Base-by-base conservation (phyloP, 1,139 yeast species). In the Blastobotrys serpentis region DNA sequence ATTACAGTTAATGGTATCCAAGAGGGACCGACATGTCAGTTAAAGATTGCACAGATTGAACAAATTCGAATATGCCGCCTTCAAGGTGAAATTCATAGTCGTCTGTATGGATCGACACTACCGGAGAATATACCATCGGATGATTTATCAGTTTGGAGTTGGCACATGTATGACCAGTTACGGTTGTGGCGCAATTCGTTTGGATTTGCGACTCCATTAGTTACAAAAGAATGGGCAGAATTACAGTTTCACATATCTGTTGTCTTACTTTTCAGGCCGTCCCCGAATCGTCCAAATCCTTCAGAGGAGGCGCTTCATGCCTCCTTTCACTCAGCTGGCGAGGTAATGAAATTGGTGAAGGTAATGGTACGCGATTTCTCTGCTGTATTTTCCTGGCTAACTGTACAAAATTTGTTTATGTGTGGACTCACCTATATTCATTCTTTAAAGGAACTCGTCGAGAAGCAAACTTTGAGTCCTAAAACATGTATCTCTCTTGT, bases 211-310 rank as follows among this genome's bases (percentile, higher is more conserved):
- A 44, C 47, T 7, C 47, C 47, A 30, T 40, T 44, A 2, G 32
- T 44, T 21, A 44, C 47, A 5, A 44, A 44, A 39, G 47, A 44
- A 29, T 44, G 47, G 47, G 32, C 34, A 10, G 47, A 44, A 30
- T 21, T 44, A 14, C 47, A 44, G 17, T 44, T 44, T 18, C 47
- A 44, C 29, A 39, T 44, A 8, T 36, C 47, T 2, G 44, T 44
- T 2, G 47, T 44, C 1, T 38, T 44, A 4, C 44, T 44, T 6
- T 44, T 44, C n/a, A 22, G 47, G 25, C 47, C 47, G n/a, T 44
- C 47, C 3, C 47, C 47, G 3, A 29, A 44, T 10, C 43, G 47
- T 1, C 47, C 47, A 2, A 39, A 38, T 14, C 39, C 47, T 4
- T 44, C 47, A 2, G 47, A 44, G 3, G 44, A 30, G 10, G 39